phyloP scores from a whole-genome alignment of 2,329 filamentous ascomycete species.

The Epichloe festucae region DNA sequence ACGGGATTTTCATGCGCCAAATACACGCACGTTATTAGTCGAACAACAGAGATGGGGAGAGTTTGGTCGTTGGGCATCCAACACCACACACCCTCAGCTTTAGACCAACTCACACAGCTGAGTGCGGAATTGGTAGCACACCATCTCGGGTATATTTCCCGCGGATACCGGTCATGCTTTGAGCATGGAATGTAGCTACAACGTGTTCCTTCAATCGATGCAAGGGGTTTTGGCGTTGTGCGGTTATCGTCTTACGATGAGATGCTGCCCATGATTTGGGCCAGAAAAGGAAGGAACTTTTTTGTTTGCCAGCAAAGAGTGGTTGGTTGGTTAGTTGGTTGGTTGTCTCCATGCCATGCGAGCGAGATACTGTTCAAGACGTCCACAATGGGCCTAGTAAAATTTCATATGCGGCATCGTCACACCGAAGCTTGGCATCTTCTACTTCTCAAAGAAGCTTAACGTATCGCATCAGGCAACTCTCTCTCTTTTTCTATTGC shows the following conservation, averaged over 20 bases:
- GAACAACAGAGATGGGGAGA: not conserved
- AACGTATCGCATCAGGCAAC: not conserved
- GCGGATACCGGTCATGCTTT: not conserved
- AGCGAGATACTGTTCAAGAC: no score
- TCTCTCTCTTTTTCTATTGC: constrained; percentile 36
- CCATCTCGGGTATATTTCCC: not conserved
- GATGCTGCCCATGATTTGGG: not conserved
- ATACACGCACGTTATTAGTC: no score
- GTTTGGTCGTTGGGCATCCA: constrained; percentile 1
- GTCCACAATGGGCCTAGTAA: no score
- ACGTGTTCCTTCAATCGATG: not conserved
- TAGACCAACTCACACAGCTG: not conserved
- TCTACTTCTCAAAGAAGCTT: not conserved
- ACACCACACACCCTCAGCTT: not conserved
- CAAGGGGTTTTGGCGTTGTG: not conserved
- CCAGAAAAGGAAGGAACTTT: not conserved
- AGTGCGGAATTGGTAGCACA: not conserved
- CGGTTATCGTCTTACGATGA: not conserved
- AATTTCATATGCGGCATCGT: no score
- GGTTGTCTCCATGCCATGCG: no score
- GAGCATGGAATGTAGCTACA: not conserved
- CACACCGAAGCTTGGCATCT: no score
- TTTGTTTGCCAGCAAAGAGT: not conserved
- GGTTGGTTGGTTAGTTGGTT: not conserved
- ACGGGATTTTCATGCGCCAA: not conserved